These are phyloP conservation scores for Boletus sp. DNA, from an alignment of 768 basidiomycete genomes.

Conservation along the genomic window DNA sequence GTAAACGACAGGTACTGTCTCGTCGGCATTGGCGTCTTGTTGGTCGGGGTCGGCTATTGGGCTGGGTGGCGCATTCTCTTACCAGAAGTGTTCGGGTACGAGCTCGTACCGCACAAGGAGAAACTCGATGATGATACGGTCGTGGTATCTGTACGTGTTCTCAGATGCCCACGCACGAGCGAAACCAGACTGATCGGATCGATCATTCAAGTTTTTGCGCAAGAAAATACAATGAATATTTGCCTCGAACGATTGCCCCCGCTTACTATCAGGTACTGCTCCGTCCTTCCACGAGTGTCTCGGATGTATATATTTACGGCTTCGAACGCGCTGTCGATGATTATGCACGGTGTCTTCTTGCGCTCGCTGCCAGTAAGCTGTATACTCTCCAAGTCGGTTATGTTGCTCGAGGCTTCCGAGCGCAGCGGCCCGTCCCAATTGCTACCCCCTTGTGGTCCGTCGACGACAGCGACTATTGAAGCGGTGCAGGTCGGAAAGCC, in stretches of 20 bases:
- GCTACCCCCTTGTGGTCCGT: no score
- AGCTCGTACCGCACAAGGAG: slow-evolving; percentile 49
- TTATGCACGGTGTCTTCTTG: no score
- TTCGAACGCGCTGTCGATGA: no score
- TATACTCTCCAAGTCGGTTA: no score
- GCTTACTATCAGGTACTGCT: not conserved
- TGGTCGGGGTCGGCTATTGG: slow-evolving; percentile 52
- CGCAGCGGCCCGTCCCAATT: no score
- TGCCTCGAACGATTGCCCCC: not conserved
- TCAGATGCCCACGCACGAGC: not conserved
- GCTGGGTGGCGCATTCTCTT: slow-evolving; percentile 50
- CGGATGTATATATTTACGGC: not conserved
- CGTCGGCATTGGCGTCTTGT: slow-evolving; percentile 50
- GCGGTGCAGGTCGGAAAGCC: no score
- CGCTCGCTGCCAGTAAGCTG: no score
- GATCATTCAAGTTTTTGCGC: slow-evolving; percentile 12
- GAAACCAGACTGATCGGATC: not conserved
- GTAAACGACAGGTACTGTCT: slow-evolving; percentile 44
- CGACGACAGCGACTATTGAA: no score
- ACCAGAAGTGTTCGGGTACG: slow-evolving; percentile 48
- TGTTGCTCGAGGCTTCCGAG: no score
- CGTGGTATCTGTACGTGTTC: slow-evolving; percentile 46
- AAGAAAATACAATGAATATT: slow-evolving; percentile 4
- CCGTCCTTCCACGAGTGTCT: not conserved
- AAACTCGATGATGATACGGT: slow-evolving; percentile 51